Evolutionary conservation across 352 stramenopile species (phyloP).

Genomic region (Globisporangium uncinulatum): DNA sequence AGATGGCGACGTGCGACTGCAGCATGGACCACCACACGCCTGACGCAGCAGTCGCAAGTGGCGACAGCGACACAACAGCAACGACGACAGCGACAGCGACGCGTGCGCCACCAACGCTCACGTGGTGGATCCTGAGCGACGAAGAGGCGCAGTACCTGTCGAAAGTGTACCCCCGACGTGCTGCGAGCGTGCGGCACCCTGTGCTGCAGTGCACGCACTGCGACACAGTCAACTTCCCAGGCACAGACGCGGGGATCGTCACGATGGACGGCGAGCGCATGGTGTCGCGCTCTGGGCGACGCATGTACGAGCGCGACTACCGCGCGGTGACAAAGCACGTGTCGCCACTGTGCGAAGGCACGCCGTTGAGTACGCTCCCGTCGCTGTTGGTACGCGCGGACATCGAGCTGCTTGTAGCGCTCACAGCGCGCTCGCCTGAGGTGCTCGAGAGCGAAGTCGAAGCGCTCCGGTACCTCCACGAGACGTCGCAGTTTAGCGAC

Average conservation of each 20-base stretch:
- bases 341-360: slow-evolving; percentile 67
- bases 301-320: slow-evolving; percentile 80
- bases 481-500: slow-evolving; percentile 25
- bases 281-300: slow-evolving; percentile 54
- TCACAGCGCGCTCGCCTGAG: slow-evolving; percentile 39
- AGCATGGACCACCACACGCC: not conserved
- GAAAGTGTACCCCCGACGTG: slow-evolving; percentile 48
- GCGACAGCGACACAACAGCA: not conserved
- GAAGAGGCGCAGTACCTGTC: slow-evolving; percentile 60
- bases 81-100: too few species aligned
- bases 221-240: slow-evolving; percentile 73
- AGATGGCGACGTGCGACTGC: slow-evolving; percentile 27
- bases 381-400: slow-evolving; percentile 31
- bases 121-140: slow-evolving; percentile 76
- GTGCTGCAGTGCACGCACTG: slow-evolving; percentile 72
- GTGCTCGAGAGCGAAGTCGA: slow-evolving; percentile 66
- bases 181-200: slow-evolving; percentile 40
- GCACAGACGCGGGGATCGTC: slow-evolving; percentile 69
- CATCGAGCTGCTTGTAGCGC: slow-evolving; percentile 47
- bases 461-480: slow-evolving; percentile 44
- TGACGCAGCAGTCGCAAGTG: not conserved
- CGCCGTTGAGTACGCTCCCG: slow-evolving; percentile 44
- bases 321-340: slow-evolving; percentile 74
- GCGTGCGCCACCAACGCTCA: slow-evolving; percentile 12
- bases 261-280: slow-evolving; percentile 65